Evolutionary conservation across 371 early-diverging fungal genomes (phyloP), one percentile per base, ranked within the genome.

Genomic region (Haplosporangium sp.): DNA sequence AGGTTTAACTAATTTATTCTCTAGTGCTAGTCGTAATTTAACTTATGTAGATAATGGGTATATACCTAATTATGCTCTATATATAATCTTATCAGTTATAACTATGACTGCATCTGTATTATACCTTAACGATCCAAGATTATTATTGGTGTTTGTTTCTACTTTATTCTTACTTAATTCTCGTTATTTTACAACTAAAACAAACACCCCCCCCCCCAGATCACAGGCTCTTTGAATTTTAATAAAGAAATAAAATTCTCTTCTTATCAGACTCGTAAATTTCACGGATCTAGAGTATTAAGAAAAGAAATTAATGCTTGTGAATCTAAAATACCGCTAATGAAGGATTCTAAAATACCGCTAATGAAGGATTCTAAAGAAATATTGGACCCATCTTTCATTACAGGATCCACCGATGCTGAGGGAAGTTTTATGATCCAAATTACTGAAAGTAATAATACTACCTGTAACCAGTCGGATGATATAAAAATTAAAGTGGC

Each of bases 101-200:
- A 65, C 66, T 20, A 45, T 74, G 57, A 62, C 75, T 62, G 69
- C 58, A 48, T 61, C 69, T 37, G 48, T 74, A 48, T 56, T 74
- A 61, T 74, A 65, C 19, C 57, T 74, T 55, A 69, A 69, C 37
- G 75, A 74, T 62, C 65, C 75, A 61, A 74, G 75, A 74, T 69
- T 74, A 69, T 20, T 74, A 74, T 74, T 74, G 65, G 69, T 74
- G 58, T 74, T 74, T 65, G 61, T 74, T 61, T 69, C 63, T 69
- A 65, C 75, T 61, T 61, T 65, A 61, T 65, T 74, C 45, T 55
- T 61, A 27, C 34, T 74, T 59, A 65, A 65, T 65, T 74, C 75
- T 69, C 69, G 69, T 74, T 59, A 67, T 74, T 69, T 69, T 65
- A 74, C 61, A 74, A 74, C 69, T 47, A 74, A 69, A 50, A 67